A percentile compares a stretch with the other conserved stretches of the same genome.
phyloP scores from a whole-genome alignment of 306 rosid species.

The Acacia crassicarpa region DNA sequence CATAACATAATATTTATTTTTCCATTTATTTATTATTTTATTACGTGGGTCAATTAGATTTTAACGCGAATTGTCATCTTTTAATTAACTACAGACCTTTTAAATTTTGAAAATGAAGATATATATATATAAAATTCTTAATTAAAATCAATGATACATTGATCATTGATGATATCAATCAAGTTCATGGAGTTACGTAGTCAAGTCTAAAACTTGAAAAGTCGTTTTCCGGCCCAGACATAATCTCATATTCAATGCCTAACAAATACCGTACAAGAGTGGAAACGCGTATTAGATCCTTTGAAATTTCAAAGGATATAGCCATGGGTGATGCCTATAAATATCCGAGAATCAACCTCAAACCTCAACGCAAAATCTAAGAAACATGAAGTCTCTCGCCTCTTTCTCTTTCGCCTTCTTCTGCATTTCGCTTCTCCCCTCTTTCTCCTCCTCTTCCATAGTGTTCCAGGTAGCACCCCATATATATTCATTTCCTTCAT shows the following conservation, averaged over 20 bases:
- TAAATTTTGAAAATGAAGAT: too few relatives aligned
- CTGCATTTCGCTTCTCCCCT: slow-evolving; percentile 46
- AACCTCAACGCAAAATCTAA: neutral
- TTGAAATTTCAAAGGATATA: neutral
- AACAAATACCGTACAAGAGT: neutral
- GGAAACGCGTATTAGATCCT: neutral
- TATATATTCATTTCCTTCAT: neutral
- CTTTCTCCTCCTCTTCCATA: slow-evolving; percentile 45
- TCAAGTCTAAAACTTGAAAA: slow-evolving; percentile 3
- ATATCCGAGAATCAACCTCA: neutral
- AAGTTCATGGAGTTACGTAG: too few relatives aligned
- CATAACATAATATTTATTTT: too few relatives aligned
- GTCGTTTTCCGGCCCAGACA: neutral
- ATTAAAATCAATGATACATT: too few relatives aligned
- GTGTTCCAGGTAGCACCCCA: slow-evolving; percentile 53
- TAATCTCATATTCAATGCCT: neutral
- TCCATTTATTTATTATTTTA: too few relatives aligned
- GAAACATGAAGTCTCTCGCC: slow-evolving; percentile 33
- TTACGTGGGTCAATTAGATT: too few relatives aligned
- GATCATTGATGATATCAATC: too few relatives aligned
- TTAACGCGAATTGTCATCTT: too few relatives aligned
- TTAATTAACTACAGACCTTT: too few relatives aligned
- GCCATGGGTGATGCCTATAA: slow-evolving; percentile 10
- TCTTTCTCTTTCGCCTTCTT: slow-evolving; percentile 44
- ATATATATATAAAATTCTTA: too few relatives aligned